Base-by-base conservation (phyloP, 2,329 filamentous ascomycete species). In the Fusarium sp. region DNA sequence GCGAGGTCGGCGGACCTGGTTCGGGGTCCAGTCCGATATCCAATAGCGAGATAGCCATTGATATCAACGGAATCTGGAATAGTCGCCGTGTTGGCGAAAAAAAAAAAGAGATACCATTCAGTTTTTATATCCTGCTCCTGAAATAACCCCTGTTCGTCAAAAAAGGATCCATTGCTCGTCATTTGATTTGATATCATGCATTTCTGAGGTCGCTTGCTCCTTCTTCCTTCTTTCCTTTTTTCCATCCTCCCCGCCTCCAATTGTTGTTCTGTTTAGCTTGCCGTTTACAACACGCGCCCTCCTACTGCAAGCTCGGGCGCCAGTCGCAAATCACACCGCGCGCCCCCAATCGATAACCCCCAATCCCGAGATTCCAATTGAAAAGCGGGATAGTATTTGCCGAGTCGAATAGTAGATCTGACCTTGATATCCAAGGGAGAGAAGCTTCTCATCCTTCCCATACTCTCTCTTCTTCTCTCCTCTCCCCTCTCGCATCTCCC, bases 1-100 rank as follows among this genome's bases (percentile, higher is more conserved):
- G 31, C 44, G 38, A 71, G 42, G 44, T 69, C 68, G 68, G 62
- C 65, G 56, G 67, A 33, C 58, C 61, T 65, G 65, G 27, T 58
- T 71, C 68, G 68, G 68, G 40, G 50, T 61, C 58, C 20, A 71
- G 65, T 67, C 68, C 68, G 68, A 59, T 31, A 31, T 25, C 68
- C 65, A 71, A 67, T 71, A 25, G 54, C 14, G 49, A 36, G 34
- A 9, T 18, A 42, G 44, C 23, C 29, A 53, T 54, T 44, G 31
- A 61, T 34, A 54, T 67, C 34, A 54, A 46, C 20, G 27, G 38
- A 60, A 60, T 42, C 58, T 42, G 58, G 56, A 50, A 25, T 38
- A 49, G 40, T 58, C 40, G 29, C 40, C 20, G 55, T 49, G 14
- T 23, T 23, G 13, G 20, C 56, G 31, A 42, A 23, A 51, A 53